Base-by-base conservation (phyloP, 2,329 filamentous ascomycete genomes). In the Epichloe typhina region DNA sequence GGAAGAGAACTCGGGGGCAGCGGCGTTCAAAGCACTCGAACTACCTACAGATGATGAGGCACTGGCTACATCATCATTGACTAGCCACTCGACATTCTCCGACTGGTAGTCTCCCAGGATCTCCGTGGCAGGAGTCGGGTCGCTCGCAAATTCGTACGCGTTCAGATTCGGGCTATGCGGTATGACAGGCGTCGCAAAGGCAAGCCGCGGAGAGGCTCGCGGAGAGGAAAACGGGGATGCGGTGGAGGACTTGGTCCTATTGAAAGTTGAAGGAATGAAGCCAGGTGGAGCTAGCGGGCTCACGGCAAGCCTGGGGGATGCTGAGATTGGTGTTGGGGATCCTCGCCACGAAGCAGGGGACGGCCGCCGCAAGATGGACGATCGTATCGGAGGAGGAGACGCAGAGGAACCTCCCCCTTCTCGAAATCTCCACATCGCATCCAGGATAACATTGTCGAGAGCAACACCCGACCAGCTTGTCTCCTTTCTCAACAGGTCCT, bases 41-140 rank as follows among this genome's bases (percentile, higher is more conserved):
- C 78, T 80, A 37, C 80, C 76, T 40, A 79, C 68, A 7, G 83
- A 86, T 23, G 89, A 95, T 23, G 88, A 83, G 52, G 89, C 79
- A 58, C 84, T 90, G 60, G 84, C 86, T 50, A 80, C 82, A 60
- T 88, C 85, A 65, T 95, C 90, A 64, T 93, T 93, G 58, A 96
- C 88, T 44, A 97, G 77, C 93, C 91, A 97, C 67, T 97, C 91
- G 49, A 98, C 89, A 59, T 93, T 95, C 65, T 97, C 91, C 55
- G 84, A 87, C 58, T 91, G 90, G 62, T 89, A 85, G 60, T 97
- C 89, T 51, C 89, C 89, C 63, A 94, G 91, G 53, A 87, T 86
- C 62, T 97, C 90, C 43, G 84, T 83, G 17, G 86, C 82, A 6
- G 88, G 85, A 46, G 82, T 87, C 19, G 83, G 77, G 61, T 95